Evolutionary conservation across 768 basidiomycete genomes (phyloP).

Genomic region (Fistulinella prunicolor): DNA sequence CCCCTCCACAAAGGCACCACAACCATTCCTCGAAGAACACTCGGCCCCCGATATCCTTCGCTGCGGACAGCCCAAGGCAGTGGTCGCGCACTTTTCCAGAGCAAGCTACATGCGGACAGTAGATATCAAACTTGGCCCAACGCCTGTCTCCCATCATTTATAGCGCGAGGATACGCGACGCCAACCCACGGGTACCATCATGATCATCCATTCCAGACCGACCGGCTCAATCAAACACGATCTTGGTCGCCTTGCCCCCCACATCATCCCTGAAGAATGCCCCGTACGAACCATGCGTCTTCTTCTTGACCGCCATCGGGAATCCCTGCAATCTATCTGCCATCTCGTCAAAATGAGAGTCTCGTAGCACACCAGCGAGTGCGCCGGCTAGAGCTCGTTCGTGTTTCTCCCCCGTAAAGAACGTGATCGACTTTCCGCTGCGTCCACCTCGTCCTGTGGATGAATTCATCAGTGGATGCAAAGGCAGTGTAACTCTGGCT

Average conservation of each 20-base stretch:
- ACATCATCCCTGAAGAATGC: conserved; percentile 72
- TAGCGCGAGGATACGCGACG: no score
- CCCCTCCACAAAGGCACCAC: background rate
- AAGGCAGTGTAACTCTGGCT: background rate
- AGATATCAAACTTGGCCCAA: no score
- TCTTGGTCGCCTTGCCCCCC: conserved; percentile 68
- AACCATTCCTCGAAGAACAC: no score
- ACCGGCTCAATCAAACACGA: conserved; percentile 54
- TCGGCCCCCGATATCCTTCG: no score
- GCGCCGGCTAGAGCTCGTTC: conserved; percentile 89
- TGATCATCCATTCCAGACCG: no score
- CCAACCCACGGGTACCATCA: no score
- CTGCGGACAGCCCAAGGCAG: no score
- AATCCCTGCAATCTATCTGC: conserved; percentile 67
- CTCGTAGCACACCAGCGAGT: conserved; percentile 84
- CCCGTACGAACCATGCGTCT: conserved; percentile 86
- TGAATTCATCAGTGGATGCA: background rate
- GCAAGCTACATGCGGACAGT: no score
- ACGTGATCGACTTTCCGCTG: conserved; percentile 89
- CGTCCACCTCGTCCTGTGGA: conserved; percentile 82
- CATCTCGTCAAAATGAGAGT: conserved; percentile 79
- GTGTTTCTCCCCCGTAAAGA: conserved; percentile 91
- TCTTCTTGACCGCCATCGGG: conserved; percentile 98
- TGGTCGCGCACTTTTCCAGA: no score
- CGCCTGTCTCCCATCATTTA: no score